A percentile compares a stretch with the other conserved stretches of the same genome.
Conservation (phyloP, 2,329 filamentous ascomycete genomes). For the Diplodia sapinea region DNA sequence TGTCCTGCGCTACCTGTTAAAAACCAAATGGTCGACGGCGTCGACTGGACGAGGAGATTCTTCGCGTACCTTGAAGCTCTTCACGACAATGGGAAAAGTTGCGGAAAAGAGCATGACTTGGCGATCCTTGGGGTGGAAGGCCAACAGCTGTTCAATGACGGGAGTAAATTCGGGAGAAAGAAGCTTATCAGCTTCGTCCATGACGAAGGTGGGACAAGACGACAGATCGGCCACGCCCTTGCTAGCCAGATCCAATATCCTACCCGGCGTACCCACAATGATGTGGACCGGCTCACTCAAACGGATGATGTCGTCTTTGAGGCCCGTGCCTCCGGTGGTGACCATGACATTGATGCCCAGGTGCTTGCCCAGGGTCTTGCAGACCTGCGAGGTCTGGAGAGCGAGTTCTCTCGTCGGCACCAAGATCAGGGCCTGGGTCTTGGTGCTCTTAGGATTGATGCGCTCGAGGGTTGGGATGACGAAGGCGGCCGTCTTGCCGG, state of each 20-base stretch:
- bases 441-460: constrained; percentile 94
- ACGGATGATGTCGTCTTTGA: constrained; percentile 96
- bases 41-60: constrained; percentile 31
- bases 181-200: constrained; percentile 99
- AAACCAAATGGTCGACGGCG: neutral
- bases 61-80: constrained; percentile 76
- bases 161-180: constrained; percentile 96
- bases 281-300: constrained; percentile 95
- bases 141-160: constrained; percentile 92
- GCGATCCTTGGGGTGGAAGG: constrained; percentile 94
- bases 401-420: constrained; percentile 97
- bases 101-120: constrained; percentile 99
- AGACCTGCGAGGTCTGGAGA: constrained; percentile 98
- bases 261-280: constrained; percentile 93
- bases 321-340: constrained; percentile 91
- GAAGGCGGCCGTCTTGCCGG: constrained; percentile 97
- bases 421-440: constrained; percentile 94
- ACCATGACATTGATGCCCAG: constrained; percentile 99
- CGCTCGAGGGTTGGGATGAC: constrained; percentile 94
- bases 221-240: constrained; percentile 97
- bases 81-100: constrained; percentile 95
- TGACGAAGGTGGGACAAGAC: constrained; percentile 96
- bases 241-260: constrained; percentile 93
- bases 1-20: constrained; percentile 63
- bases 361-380: constrained; percentile 97